Base-by-base conservation (phyloP, 441 rosid genomes). In the Brassica hybrid region DNA sequence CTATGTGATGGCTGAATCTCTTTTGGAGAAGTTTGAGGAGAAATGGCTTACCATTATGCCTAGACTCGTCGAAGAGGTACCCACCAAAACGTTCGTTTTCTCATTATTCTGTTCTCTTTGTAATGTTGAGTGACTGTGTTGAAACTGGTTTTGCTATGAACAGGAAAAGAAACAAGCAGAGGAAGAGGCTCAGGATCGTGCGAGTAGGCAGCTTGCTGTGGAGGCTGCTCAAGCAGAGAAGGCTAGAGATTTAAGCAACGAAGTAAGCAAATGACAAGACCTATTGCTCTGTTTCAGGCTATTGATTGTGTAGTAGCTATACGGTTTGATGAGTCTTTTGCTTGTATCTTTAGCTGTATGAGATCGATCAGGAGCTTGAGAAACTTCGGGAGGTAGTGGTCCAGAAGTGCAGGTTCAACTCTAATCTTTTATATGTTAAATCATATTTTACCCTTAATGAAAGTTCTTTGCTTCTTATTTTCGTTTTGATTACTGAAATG, bases 21-120 rank as follows among this genome's bases (percentile, higher is more conserved):
- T 96, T 87, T 76, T 93, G 83, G 92, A 84, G 72, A 96, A 89
- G 79, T 93, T 96, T 72, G 94, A 96, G 77, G 98, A 92, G 76
- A 96, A 90, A 76, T 96, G 99, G 99, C 88, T 90, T 64, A 89
- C 71, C 60, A 84, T 96, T 77, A 86, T 94, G 83, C 97, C 99
- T 25, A 93, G 89, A 90, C 95, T 94, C 79, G 86, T 83, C 0
- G 94, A 96, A 85, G 98, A 94, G 96, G 98, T 92, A 72, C 80
- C 72, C 43, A 38, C 43, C 3, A 38, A 56, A 32, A 50, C 36
- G 50, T 38, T 61, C 66, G 14, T 18, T 34, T 36, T 58, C 50
- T 63, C 45, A 58, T 38, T 45, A 59, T 58, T 43, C 1, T 52
- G 2, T 36, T 21, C 23, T 21, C 62, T 14, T 62, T 65, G 50